These are phyloP conservation scores for Arthroderma sp. DNA, from an alignment of 2,329 filamentous ascomycete genomes.

Conservation along the genomic window DNA sequence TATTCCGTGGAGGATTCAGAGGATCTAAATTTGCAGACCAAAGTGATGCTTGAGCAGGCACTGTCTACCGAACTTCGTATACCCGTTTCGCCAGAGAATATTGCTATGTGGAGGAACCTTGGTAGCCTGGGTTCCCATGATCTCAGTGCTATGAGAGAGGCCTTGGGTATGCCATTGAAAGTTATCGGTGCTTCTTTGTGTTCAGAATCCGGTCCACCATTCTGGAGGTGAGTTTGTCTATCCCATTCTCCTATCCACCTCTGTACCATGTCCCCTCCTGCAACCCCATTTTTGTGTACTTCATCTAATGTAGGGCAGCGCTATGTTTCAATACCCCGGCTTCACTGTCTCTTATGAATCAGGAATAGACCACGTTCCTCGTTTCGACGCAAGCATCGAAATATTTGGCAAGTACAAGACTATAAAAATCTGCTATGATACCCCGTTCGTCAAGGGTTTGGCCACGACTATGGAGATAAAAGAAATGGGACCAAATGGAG, in stretches of 20 bases:
- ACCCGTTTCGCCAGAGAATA: slow-evolving; percentile 15
- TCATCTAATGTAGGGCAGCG: slow-evolving; percentile 19
- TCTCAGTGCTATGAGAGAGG: slow-evolving; percentile 40
- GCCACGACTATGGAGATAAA: slow-evolving; percentile 38
- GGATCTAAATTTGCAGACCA: slow-evolving; percentile 13
- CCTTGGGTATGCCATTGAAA: slow-evolving; percentile 35
- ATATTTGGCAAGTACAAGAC: slow-evolving; percentile 41
- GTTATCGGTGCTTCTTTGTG: slow-evolving; percentile 28
- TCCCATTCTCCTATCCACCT: slow-evolving; percentile 8
- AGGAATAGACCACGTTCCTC: slow-evolving; percentile 39
- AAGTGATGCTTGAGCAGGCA: slow-evolving; percentile 19
- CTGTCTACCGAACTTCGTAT: slow-evolving; percentile 22
- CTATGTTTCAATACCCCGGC: slow-evolving; percentile 18
- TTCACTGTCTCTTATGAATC: slow-evolving; percentile 46
- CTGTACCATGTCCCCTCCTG: neutral
- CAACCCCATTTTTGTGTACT: neutral
- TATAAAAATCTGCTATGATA: slow-evolving; percentile 42
- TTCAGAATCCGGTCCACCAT: slow-evolving; percentile 15
- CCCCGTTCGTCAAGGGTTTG: slow-evolving; percentile 46
- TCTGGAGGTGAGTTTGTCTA: slow-evolving; percentile 17
- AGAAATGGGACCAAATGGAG: slow-evolving; percentile 28
- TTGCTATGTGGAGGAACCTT: slow-evolving; percentile 27
- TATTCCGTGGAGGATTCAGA: slow-evolving; percentile 17
- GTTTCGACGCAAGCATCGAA: slow-evolving; percentile 19
- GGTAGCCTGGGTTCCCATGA: slow-evolving; percentile 41